Conservation (phyloP, 306 rosid genomes). For the Dryas alaskensis region DNA sequence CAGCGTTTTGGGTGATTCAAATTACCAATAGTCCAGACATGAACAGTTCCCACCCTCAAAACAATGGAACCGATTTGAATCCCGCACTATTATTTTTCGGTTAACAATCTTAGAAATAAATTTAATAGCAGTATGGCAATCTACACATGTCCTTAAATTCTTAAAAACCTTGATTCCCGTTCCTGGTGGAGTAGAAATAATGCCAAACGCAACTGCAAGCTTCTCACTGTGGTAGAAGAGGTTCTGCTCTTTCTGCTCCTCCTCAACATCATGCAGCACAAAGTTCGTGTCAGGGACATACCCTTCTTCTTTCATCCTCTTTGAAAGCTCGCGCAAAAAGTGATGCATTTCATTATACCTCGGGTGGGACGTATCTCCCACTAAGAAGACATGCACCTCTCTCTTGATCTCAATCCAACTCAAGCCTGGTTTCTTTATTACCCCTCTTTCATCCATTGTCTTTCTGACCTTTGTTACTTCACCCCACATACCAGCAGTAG, state of each 20-base stretch:
- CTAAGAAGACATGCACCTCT: constrained; percentile 51
- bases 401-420: constrained; percentile 72
- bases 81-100: constrained; percentile 52
- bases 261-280: constrained; percentile 62
- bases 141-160: constrained; percentile 69
- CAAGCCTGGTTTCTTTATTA: constrained; percentile 55
- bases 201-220: constrained; percentile 68
- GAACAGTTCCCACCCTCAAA: constrained; percentile 58
- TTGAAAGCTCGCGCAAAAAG: constrained; percentile 43
- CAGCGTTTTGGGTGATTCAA: neutral
- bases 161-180: constrained; percentile 56
- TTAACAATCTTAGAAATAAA: constrained; percentile 45
- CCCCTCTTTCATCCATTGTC: constrained; percentile 45
- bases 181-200: constrained; percentile 61
- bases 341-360: constrained; percentile 49
- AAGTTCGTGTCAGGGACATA: constrained; percentile 64
- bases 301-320: constrained; percentile 65
- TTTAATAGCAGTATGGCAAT: constrained; percentile 60
- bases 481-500: constrained; percentile 56
- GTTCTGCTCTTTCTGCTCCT: constrained; percentile 67
- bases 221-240: constrained; percentile 67
- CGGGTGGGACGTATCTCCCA: constrained; percentile 60
- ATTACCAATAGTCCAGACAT: constrained; percentile 57
- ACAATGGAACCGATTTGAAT: constrained; percentile 71
- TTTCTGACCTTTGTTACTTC: constrained; percentile 53